A percentile compares a stretch with the other conserved stretches of the same genome.
phyloP scores from a whole-genome alignment of 371 early-diverging fungal genomes.

The Nematocida ausubeli region DNA sequence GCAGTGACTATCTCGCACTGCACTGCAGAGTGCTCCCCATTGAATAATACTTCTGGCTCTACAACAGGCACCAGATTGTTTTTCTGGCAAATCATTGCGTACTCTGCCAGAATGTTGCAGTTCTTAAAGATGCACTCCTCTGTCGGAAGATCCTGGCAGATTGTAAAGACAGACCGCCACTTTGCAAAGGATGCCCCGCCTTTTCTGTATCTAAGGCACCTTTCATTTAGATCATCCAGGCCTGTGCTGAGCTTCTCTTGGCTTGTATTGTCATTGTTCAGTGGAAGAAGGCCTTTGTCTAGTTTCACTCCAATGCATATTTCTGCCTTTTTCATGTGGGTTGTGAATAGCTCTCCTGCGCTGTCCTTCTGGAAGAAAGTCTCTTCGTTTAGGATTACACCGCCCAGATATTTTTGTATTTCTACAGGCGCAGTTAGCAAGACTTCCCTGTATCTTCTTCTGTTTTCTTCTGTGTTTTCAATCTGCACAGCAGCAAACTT shows the following conservation, averaged over 20 bases:
- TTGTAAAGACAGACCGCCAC: constrained; percentile 72
- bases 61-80: constrained; percentile 72
- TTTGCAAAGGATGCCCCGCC: constrained; percentile 72
- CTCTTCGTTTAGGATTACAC: constrained; percentile 73
- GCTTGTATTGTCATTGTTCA: constrained; percentile 64
- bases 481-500: constrained; percentile 70
- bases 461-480: constrained; percentile 71
- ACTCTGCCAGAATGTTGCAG: constrained; percentile 71
- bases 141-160: constrained; percentile 68
- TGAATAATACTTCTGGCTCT: constrained; percentile 73
- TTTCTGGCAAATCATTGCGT: constrained; percentile 71
- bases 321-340: constrained; percentile 68
- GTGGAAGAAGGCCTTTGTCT: constrained; percentile 69
- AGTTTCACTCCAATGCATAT: constrained; percentile 72
- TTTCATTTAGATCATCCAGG: constrained; percentile 70
- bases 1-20: constrained; percentile 68
- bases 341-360: constrained; percentile 69
- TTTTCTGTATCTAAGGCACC: constrained; percentile 69
- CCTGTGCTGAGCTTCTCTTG: constrained; percentile 72
- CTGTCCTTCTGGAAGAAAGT: constrained; percentile 70
- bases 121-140: constrained; percentile 70
- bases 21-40: constrained; percentile 70
- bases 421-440: constrained; percentile 70
- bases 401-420: constrained; percentile 70
- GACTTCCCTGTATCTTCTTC: constrained; percentile 71